Percentiles rank a stretch among this genome's conserved stretches.
Conservation (phyloP, 371 early-diverging fungal species). For the Dentiscutata heterogama region DNA sequence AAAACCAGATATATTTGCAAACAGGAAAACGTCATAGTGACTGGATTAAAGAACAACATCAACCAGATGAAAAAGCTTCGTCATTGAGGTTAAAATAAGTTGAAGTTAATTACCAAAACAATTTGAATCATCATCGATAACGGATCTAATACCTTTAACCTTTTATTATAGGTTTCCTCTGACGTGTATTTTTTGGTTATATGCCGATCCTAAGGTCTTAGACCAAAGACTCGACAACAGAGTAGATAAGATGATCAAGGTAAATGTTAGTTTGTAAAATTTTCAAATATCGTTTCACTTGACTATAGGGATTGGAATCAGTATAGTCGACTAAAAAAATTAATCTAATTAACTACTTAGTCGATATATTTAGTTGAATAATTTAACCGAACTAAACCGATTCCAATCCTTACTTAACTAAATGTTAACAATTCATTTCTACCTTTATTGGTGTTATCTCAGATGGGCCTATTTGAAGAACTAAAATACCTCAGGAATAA, state of each 20-base stretch:
- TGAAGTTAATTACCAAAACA: background rate
- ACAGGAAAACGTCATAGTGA: conserved; percentile 83
- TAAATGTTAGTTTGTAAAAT: conserved; percentile 39
- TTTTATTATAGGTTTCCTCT: conserved; percentile 57
- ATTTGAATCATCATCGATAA: background rate
- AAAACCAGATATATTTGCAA: conserved; percentile 69
- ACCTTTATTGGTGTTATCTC: conserved; percentile 6
- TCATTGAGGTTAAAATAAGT: conserved; percentile 46
- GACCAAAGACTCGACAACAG: conserved; percentile 84
- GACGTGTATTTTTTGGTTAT: conserved; percentile 90
- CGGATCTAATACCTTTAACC: background rate
- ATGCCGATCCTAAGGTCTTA: conserved; percentile 73
- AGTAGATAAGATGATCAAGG: conserved; percentile 88
- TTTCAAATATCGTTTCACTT: background rate
- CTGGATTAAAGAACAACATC: conserved; percentile 70
- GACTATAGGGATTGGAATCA: too few relatives aligned
- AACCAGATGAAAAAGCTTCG: conserved; percentile 55
- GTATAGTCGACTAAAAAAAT: background rate
- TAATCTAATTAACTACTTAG: too few relatives aligned
- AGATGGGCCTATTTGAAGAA: conserved; percentile 85
- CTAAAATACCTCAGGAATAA: conserved; percentile 73
- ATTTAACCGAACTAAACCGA: too few relatives aligned
- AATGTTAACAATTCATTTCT: background rate
- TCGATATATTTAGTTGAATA: too few relatives aligned
- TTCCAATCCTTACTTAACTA: too few relatives aligned